Evolutionary conservation across 306 rosid species (phyloP).

Genomic region (Vigna mungo): DNA sequence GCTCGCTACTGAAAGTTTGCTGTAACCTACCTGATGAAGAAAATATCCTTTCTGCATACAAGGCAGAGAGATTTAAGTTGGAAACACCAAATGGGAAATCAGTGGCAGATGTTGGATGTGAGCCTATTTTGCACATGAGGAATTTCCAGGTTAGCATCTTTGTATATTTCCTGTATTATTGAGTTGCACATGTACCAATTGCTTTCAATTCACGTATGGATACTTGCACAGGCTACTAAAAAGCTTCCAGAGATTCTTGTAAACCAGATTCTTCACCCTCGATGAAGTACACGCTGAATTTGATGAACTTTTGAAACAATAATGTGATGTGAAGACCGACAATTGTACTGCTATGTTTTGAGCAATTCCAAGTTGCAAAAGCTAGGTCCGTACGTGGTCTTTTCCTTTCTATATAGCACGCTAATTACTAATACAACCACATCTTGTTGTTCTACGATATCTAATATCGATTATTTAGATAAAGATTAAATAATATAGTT

Average conservation of each 20-base stretch:
- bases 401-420: neutral
- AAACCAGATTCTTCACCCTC: slow-evolving; percentile 60
- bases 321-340: slow-evolving; percentile 36
- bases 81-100: slow-evolving; percentile 87
- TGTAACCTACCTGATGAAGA: slow-evolving; percentile 64
- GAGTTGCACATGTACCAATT: neutral
- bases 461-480: neutral
- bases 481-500: slow-evolving; percentile 31
- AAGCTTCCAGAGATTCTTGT: slow-evolving; percentile 85
- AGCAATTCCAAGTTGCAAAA: slow-evolving; percentile 33
- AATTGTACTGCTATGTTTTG: slow-evolving; percentile 19
- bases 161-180: slow-evolving; percentile 2
- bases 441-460: slow-evolving; percentile 39
- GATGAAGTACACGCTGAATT: slow-evolving; percentile 34
- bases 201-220: slow-evolving; percentile 32
- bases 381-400: slow-evolving; percentile 28
- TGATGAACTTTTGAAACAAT: slow-evolving; percentile 28
- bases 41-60: slow-evolving; percentile 56
- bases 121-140: slow-evolving; percentile 98
- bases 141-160: slow-evolving; percentile 79
- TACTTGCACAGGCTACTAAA: slow-evolving; percentile 72
- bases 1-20: slow-evolving; percentile 86
- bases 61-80: slow-evolving; percentile 74
- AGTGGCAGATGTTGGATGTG: slow-evolving; percentile 95
- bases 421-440: neutral